phyloP scores from a whole-genome alignment of 2,329 filamentous ascomycete genomes.

The Fusarium sp. region DNA sequence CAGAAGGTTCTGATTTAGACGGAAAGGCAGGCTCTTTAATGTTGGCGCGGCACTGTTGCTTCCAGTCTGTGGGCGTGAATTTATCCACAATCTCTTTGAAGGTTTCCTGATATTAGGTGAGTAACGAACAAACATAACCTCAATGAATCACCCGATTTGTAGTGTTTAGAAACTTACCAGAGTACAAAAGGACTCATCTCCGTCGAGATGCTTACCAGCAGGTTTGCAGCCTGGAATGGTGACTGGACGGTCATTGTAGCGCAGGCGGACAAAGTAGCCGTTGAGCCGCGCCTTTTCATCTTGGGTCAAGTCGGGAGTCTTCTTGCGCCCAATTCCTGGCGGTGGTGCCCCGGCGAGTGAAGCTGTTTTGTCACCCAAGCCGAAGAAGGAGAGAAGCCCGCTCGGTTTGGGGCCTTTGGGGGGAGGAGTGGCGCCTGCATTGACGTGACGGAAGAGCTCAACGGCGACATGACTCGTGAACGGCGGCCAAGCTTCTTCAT shows the following conservation, averaged over 20 bases:
- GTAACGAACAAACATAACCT: slow-evolving; percentile 3
- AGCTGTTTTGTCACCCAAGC: slow-evolving; percentile 32
- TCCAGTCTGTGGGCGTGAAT: slow-evolving; percentile 85
- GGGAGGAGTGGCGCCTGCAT: slow-evolving; percentile 35
- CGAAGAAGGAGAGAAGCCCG: slow-evolving; percentile 43
- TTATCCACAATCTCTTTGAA: slow-evolving; percentile 95
- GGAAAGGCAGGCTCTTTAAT: slow-evolving; percentile 57
- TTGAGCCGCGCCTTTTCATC: slow-evolving; percentile 68
- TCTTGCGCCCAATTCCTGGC: slow-evolving; percentile 67
- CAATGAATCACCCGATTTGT: background rate
- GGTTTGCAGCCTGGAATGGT: slow-evolving; percentile 82
- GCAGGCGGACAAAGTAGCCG: slow-evolving; percentile 85
- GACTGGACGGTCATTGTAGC: slow-evolving; percentile 89
- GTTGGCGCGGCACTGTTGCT: slow-evolving; percentile 60
- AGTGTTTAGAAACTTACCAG: slow-evolving; percentile 63
- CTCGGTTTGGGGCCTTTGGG: slow-evolving; percentile 9
- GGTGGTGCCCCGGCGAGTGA: slow-evolving; percentile 46
- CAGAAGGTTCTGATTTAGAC: slow-evolving; percentile 60
- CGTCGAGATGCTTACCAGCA: slow-evolving; percentile 82
- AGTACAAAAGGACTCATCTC: slow-evolving; percentile 90
- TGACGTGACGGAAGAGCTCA: slow-evolving; percentile 78
- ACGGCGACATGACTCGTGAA: slow-evolving; percentile 93
- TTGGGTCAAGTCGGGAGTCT: slow-evolving; percentile 62
- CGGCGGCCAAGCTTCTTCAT: slow-evolving; percentile 81
- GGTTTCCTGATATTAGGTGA: slow-evolving; percentile 67